These are phyloP conservation scores for Chaetomiaceae sp. DNA, from an alignment of 2,329 filamentous ascomycete genomes.

Conservation along the genomic window DNA sequence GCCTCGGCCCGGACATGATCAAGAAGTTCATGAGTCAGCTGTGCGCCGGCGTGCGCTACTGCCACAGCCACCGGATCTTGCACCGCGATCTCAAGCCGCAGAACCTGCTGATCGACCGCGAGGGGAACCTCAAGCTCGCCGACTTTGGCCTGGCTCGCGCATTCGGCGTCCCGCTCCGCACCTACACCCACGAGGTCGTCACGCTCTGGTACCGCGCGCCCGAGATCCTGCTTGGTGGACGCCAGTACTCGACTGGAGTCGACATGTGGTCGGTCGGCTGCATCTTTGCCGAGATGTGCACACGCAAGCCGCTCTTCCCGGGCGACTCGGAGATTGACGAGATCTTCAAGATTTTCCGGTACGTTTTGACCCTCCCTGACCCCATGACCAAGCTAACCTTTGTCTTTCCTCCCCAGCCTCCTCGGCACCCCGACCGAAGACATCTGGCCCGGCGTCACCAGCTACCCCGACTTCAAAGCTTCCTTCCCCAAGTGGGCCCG, in stretches of 20 bases:
- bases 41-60: constrained; percentile 75
- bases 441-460: constrained; percentile 80
- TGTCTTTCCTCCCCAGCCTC: constrained; percentile 39
- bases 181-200: constrained; percentile 89
- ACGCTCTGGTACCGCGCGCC: constrained; percentile 86
- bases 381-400: not conserved
- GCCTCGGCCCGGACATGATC: constrained; percentile 73
- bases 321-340: constrained; percentile 90
- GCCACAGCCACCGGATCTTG: constrained; percentile 77
- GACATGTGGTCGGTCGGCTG: constrained; percentile 92
- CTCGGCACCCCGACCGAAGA: constrained; percentile 77
- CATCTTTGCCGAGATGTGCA: constrained; percentile 93
- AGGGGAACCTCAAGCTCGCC: constrained; percentile 82
- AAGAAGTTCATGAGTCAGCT: constrained; percentile 90
- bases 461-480: constrained; percentile 83
- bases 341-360: constrained; percentile 93
- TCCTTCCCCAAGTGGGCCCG: constrained; percentile 85
- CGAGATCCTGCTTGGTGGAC: constrained; percentile 79
- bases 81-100: constrained; percentile 85
- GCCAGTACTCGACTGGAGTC: constrained; percentile 87
- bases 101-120: constrained; percentile 76
- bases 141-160: constrained; percentile 85
- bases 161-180: constrained; percentile 81
- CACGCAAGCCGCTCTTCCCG: constrained; percentile 81
- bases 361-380: constrained; percentile 29